Conservation (phyloP, 495 filamentous ascomycete genomes). For the Aspergillus cavernicola region DNA sequence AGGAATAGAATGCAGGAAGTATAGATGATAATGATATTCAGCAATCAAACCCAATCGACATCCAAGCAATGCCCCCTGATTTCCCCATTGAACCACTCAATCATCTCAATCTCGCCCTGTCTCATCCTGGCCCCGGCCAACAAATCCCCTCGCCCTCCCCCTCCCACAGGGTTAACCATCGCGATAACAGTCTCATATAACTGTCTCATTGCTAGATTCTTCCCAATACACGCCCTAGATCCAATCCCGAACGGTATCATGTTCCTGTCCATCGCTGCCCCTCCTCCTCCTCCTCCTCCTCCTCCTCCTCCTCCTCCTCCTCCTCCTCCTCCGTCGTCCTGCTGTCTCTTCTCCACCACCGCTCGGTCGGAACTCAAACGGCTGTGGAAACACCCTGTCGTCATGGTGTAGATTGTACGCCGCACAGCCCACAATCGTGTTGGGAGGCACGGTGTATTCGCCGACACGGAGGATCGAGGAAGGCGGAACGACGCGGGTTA, state of each 20-base stretch:
- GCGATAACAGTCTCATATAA: neutral
- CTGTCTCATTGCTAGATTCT: neutral
- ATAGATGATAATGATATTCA: no score
- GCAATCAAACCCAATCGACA: no score
- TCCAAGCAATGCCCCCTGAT: conserved; percentile 1
- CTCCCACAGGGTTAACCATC: no score
- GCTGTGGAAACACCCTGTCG: neutral
- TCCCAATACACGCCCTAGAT: conserved; percentile 2
- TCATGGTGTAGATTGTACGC: neutral
- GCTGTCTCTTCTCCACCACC: neutral
- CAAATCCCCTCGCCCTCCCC: neutral
- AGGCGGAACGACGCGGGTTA: neutral
- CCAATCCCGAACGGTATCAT: conserved; percentile 1
- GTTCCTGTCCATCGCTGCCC: neutral
- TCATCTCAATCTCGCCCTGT: neutral
- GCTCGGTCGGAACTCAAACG: conserved; percentile 2
- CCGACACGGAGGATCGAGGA: neutral
- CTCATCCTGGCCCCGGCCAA: neutral
- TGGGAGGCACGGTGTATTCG: neutral
- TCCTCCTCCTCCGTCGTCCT: no score
- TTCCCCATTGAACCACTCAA: conserved; percentile 6
- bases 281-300: no score
- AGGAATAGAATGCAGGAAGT: no score
- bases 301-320: no score
- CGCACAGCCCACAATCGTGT: neutral